Evolutionary conservation across 768 basidiomycete genomes (phyloP), one percentile per base, ranked within the genome.

Genomic region (Chlorophyllum brunneum): DNA sequence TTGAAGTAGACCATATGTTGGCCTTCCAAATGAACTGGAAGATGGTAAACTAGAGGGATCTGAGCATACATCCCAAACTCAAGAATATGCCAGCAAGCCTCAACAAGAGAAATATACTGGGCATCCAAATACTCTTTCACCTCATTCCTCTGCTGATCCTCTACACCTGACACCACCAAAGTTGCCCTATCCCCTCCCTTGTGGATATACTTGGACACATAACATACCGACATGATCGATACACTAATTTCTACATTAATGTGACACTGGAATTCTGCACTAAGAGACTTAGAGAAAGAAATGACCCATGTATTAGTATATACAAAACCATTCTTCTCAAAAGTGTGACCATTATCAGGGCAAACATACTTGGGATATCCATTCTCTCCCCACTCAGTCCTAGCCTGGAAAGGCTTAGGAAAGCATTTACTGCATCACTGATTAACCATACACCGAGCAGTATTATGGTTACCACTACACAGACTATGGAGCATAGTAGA

Each of bases 181-280:
- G 73, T 71, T 0, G 67, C 65, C 7, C 63, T 58, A 56, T 81
- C 76, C 52, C 56, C 56, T 6, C 80, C 77, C 56, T 81, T 82
- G 62, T 77, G 67, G 16, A 78, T 62, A 58, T 79, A 79, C 58
- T 80, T 79, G 62, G 68, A 67, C 15, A 71, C 58, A 46, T 81
- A 81, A 48, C 78, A 77, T 59, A 75, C 46, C 3, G 75, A 57
- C 6, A 61, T 63, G 31, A 80, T 56, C 7, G 67, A 70, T 0
- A 59, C 62, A 42, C 60, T 65, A 46, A 69, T 68, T 55, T 82
- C 78, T 0, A 79, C 53, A 63, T 81, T 82, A 56, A 79, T 77
- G 50, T 82, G 76, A 54, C 76, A 77, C 48, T 69, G 18, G 53
- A 68, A 77, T 23, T 65, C 58, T 0, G 59, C 63, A 38, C 58